Base-by-base conservation (phyloP, 2,329 filamentous ascomycete genomes). In the Ustilaginoidea virens region DNA sequence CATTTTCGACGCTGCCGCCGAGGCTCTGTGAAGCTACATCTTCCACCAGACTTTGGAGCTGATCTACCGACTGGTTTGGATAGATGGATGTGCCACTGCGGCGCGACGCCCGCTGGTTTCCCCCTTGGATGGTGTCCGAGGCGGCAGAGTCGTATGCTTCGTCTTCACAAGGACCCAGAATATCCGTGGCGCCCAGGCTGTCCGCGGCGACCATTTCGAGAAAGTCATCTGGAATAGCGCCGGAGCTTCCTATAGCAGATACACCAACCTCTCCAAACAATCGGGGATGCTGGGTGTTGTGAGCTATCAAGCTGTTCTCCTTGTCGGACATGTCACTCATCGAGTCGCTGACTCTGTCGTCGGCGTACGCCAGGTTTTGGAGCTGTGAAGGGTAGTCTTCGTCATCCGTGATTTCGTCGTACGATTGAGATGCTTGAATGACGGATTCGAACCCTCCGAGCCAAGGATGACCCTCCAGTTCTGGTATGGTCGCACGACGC, bases 391-490 rank as follows among this genome's bases (percentile, higher is more conserved):
- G 67, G 17, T 58, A 55, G 11, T 71, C 61, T 13, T 61, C 62
- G 24, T 74, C 66, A 27, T 79, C 74, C 4, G 60, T 60, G 3
- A 72, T 62, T 35, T 79, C 75, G 40, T 81, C 65, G 30, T 65
- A 65, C 5, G 66, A 61, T 30, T 68, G 60, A 1, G 54, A 54
- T 11, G 49, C 47, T 18, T 44, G 41, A 5, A 54, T 45, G 4
- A 40, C 38, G 5, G 46, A 40, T 1, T 36, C 42, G 4, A 35
- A 28, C 3, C 47, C 53, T 1, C 43, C 44, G n/a, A 92, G 61
- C 87, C 87, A 96, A 1, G 67, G 57, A 48, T 90, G 80, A 9
- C 56, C 53, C 33, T 81, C 65, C 30, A 92, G 75, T 28, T 79
- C 66, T 5, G 58, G 49, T 25, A 90, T 74, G 0, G 75, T 80